Percentiles rank a stretch among this genome's conserved stretches.
Conservation (phyloP, 2,329 filamentous ascomycete species). For the Botrytis sinoallii region DNA sequence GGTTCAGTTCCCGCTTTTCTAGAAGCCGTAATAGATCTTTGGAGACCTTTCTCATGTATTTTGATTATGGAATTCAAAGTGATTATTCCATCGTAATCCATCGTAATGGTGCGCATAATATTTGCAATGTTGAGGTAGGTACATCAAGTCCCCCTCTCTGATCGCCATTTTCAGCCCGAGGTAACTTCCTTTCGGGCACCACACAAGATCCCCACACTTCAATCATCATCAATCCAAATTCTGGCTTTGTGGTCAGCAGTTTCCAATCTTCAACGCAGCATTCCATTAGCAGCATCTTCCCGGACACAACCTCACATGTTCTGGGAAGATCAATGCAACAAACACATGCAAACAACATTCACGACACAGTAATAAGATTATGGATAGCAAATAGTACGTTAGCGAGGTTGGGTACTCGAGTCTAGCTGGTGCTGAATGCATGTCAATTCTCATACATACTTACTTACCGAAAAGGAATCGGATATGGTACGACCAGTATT, state of each 20-base stretch:
- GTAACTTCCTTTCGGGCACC: slow-evolving; percentile 6
- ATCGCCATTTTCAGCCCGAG: slow-evolving; percentile 3
- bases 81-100: slow-evolving; percentile 5
- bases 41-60: neutral
- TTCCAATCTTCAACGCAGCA: neutral
- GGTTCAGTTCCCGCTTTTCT: neutral
- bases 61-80: neutral
- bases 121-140: neutral
- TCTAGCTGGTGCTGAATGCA: neutral
- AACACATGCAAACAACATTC: slow-evolving; percentile 1
- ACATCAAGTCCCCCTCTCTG: neutral
- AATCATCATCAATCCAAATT: neutral
- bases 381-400: neutral
- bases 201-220: neutral
- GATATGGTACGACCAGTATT: slow-evolving; percentile 1
- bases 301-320: neutral
- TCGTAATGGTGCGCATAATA: slow-evolving; percentile 6
- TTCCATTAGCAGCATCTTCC: neutral
- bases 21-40: neutral
- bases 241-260: slow-evolving; percentile 1
- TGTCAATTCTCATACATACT: slow-evolving; percentile 5
- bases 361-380: neutral
- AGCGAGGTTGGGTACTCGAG: neutral
- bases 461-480: neutral
- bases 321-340: neutral